These are phyloP conservation scores for Oenanthe sinensis DNA, from an alignment of 129 eudicot species.

Conservation along the genomic window DNA sequence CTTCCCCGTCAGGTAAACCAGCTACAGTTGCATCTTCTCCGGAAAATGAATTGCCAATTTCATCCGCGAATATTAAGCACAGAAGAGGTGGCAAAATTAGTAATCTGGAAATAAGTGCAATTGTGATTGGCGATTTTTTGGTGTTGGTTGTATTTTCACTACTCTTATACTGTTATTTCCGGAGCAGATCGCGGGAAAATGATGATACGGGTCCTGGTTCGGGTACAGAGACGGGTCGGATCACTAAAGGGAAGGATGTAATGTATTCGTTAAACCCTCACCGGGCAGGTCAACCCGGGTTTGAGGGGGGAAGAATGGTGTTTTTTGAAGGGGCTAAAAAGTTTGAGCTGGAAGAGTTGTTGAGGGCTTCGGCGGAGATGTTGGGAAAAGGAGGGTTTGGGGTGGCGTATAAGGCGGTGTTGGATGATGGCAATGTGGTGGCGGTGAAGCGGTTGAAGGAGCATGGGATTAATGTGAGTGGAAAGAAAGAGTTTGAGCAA, in stretches of 20 bases:
- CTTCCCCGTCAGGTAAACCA: constrained; percentile 33
- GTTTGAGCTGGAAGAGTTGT: constrained; percentile 91
- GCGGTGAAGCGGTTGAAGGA: constrained; percentile 92
- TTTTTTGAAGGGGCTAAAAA: constrained; percentile 61
- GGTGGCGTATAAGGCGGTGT: constrained; percentile 86
- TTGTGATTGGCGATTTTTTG: constrained; percentile 61
- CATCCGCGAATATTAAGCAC: constrained; percentile 1
- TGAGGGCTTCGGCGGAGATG: constrained; percentile 94
- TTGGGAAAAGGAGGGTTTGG: constrained; percentile 92
- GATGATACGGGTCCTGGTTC: neutral
- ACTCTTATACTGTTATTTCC: constrained; percentile 66
- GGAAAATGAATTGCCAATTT: constrained; percentile 21
- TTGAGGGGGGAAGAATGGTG: constrained; percentile 79
- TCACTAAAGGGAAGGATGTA: constrained; percentile 36
- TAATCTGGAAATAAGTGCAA: constrained; percentile 37
- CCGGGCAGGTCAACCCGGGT: constrained; percentile 29
- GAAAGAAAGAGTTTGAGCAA: constrained; percentile 81
- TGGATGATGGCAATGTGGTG: constrained; percentile 80
- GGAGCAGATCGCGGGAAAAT: constrained; percentile 19
- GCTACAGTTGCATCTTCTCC: constrained; percentile 32
- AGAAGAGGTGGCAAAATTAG: constrained; percentile 30
- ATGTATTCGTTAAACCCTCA: constrained; percentile 50
- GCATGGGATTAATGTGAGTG: constrained; percentile 23
- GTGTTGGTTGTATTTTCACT: constrained; percentile 40
- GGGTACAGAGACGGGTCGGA: constrained; percentile 12